Evolutionary conservation across 2,329 filamentous ascomycete species (phyloP).

Genomic region (Talaromyces sp.): DNA sequence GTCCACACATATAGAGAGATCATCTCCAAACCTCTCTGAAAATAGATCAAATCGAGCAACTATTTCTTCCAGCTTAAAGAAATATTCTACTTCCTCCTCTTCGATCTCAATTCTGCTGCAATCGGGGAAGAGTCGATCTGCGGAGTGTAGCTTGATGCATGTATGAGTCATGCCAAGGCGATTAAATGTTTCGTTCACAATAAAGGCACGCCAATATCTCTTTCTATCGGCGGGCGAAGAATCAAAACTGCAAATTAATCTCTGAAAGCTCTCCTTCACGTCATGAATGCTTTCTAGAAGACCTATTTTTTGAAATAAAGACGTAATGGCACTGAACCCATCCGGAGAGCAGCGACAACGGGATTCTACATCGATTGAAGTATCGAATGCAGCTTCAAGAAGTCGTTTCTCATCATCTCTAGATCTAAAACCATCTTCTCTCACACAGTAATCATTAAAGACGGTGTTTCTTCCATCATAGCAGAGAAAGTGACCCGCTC

Average conservation of each 20-base stretch:
- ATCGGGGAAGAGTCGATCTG: background rate
- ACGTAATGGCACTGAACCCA: background rate
- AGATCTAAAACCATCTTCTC: background rate
- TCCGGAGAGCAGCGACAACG: background rate
- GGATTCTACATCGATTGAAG: background rate
- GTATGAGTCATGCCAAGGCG: constrained; percentile 11
- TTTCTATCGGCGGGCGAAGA: background rate
- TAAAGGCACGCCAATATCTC: constrained; percentile 7
- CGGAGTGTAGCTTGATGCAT: background rate
- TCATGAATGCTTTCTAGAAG: no score
- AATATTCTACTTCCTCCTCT: background rate
- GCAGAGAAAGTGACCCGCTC: background rate
- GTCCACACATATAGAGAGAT: background rate
- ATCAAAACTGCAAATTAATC: background rate
- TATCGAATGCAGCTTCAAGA: background rate
- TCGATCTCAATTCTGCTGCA: constrained; percentile 2
- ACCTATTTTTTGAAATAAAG: background rate
- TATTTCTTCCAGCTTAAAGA: background rate
- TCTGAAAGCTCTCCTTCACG: background rate
- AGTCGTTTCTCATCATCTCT: background rate
- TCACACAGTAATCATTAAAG: no score
- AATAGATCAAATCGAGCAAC: constrained; percentile 8
- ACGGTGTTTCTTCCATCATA: no score
- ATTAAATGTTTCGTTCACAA: constrained; percentile 2
- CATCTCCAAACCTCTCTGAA: background rate